Percentiles rank a stretch among this genome's conserved stretches.
Evolutionary conservation across 805 yeast genomes (phyloP).

Genomic region (Ogataea trehalophila): DNA sequence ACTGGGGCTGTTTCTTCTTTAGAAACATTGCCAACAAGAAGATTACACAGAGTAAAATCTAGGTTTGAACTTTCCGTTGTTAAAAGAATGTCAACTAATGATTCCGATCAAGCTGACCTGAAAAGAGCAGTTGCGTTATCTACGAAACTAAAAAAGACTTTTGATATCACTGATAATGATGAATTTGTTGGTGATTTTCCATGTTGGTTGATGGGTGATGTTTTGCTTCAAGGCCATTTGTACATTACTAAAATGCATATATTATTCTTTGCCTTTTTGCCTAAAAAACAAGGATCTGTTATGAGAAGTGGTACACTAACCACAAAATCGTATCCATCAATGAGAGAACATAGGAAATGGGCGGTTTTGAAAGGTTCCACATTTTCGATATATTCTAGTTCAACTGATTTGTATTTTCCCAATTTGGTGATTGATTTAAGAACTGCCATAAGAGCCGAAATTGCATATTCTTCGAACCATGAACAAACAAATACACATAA

Average conservation of each 20-base stretch:
- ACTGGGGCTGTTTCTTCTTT: background rate
- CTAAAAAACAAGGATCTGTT: conserved; percentile 43
- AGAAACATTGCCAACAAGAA: background rate
- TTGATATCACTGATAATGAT: conserved; percentile 50
- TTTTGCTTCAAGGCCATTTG: conserved; percentile 79
- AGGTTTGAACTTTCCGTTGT: conserved; percentile 32
- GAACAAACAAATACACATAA: conserved; percentile 17
- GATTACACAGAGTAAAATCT: conserved; percentile 15
- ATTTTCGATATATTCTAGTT: conserved; percentile 58
- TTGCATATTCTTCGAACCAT: conserved; percentile 19
- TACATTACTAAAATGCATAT: conserved; percentile 62
- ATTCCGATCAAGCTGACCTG: conserved; percentile 9
- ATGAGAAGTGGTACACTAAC: conserved; percentile 48
- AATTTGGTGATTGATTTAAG: conserved; percentile 66
- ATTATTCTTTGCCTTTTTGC: conserved; percentile 75
- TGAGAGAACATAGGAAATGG: conserved; percentile 60
- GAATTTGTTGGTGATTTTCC: conserved; percentile 56
- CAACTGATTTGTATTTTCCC: conserved; percentile 87
- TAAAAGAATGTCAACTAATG: conserved; percentile 21
- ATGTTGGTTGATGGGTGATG: conserved; percentile 80
- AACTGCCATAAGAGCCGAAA: conserved; percentile 56
- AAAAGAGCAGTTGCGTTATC: conserved; percentile 34
- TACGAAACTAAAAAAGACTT: conserved; percentile 32
- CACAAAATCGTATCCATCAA: conserved; percentile 35
- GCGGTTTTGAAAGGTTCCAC: conserved; percentile 68